Conservation (phyloP, 1,284 basidiomycete species). For the Pseudozyma flocculosa region DNA sequence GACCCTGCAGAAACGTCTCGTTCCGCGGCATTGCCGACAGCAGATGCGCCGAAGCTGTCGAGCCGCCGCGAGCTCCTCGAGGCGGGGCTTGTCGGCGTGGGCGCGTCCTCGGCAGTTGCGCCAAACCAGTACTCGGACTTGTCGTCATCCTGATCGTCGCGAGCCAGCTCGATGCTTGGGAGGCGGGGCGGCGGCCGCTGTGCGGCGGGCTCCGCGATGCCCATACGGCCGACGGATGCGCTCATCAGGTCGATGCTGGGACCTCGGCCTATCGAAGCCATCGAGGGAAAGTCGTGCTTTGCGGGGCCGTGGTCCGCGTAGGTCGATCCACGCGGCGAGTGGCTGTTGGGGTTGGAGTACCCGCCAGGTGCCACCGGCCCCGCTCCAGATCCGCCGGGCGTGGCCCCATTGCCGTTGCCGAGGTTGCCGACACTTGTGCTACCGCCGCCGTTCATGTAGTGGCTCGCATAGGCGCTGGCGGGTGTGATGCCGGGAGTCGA, state of each 20-base stretch:
- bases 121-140: slow-evolving; percentile 25
- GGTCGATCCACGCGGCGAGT: slow-evolving; percentile 25
- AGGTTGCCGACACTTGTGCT: slow-evolving; percentile 1
- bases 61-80: slow-evolving; percentile 17
- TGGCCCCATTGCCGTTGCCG: slow-evolving; percentile 3
- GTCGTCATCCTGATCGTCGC: slow-evolving; percentile 8
- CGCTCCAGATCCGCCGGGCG: too few relatives aligned
- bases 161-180: slow-evolving; percentile 35
- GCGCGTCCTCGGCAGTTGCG: slow-evolving; percentile 4
- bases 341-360: slow-evolving; percentile 24
- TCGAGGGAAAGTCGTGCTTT: too few relatives aligned
- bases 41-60: slow-evolving; percentile 17
- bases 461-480: slow-evolving; percentile 28
- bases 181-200: slow-evolving; percentile 17
- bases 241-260: too few relatives aligned
- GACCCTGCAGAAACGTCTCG: too few relatives aligned
- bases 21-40: background rate
- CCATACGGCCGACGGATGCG: too few relatives aligned
- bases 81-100: slow-evolving; percentile 20
- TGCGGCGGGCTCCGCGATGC: too few relatives aligned
- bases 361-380: slow-evolving; percentile 1
- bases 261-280: too few relatives aligned
- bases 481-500: slow-evolving; percentile 9
- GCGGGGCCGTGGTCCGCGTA: too few relatives aligned
- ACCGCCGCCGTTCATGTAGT: slow-evolving; percentile 15